These are phyloP conservation scores for Trichothecium sympodiale DNA, from an alignment of 2,329 filamentous ascomycete genomes.

Conservation along the genomic window DNA sequence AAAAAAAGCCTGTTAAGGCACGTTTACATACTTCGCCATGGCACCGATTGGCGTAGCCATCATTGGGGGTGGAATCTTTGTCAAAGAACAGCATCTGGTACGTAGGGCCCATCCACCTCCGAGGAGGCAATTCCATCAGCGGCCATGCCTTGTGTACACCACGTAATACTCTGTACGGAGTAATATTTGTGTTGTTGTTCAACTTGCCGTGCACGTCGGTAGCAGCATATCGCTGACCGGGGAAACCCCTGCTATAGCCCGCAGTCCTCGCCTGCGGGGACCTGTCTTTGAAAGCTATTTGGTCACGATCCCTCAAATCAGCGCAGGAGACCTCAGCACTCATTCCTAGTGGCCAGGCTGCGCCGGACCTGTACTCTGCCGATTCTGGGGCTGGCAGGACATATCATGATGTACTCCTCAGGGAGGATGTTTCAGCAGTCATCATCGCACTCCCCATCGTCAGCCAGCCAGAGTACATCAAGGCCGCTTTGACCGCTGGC, in stretches of 20 bases:
- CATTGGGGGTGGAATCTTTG: slow-evolving; percentile 53
- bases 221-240: not conserved
- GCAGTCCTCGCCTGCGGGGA: slow-evolving; percentile 42
- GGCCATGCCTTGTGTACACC: too few relatives aligned
- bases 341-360: slow-evolving; percentile 16
- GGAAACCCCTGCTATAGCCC: slow-evolving; percentile 22
- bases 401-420: slow-evolving; percentile 39
- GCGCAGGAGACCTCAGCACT: slow-evolving; percentile 35
- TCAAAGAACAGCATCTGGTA: slow-evolving; percentile 46
- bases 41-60: slow-evolving; percentile 42
- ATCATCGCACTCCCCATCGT: slow-evolving; percentile 53
- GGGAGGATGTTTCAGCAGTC: slow-evolving; percentile 43
- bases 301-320: slow-evolving; percentile 49
- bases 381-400: slow-evolving; percentile 34
- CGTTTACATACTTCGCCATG: slow-evolving; percentile 15
- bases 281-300: slow-evolving; percentile 52
- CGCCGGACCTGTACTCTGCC: slow-evolving; percentile 44
- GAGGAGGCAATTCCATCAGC: too few relatives aligned
- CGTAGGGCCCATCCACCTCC: slow-evolving; percentile 7
- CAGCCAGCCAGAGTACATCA: slow-evolving; percentile 46
- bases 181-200: too few relatives aligned
- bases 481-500: slow-evolving; percentile 47
- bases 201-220: too few relatives aligned
- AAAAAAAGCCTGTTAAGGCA: too few relatives aligned
- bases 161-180: too few relatives aligned